Evolutionary conservation across 352 stramenopile species (phyloP), one percentile per base, ranked within the genome.

Genomic region (Pythium sukuiense): DNA sequence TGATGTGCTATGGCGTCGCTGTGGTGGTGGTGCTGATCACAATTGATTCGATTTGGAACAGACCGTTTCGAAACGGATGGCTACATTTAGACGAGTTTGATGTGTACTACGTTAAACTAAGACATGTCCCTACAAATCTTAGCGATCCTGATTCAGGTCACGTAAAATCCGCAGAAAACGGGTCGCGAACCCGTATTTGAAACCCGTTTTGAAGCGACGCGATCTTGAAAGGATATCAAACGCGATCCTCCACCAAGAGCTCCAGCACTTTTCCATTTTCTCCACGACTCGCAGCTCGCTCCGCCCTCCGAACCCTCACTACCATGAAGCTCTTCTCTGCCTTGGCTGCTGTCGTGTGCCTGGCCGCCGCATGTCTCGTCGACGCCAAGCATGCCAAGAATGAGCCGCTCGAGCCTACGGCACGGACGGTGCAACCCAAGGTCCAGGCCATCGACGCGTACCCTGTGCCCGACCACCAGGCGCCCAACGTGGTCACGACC

Each of bases 181-280:
- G 24, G 13, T 14, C 54, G 0, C 7, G 26, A 37, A 69, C 56
- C 56, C 56, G 56, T 18, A 0, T 18, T 14, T 16, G 37, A 43
- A 18, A 67, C 65, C 65, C 59, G 55, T 20, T 26, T 4, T 30
- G 65, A 72, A 72, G 65, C 29, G 65, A 65, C 65, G 67, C 67
- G 67, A 73, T 74, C 61, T 67, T 74, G 43, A 57, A 55, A 69
- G 57, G 67, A 53, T 66, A 46, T 63, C 52, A 59, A 54, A 39
- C 39, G 7, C n/a, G 13, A 62, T 39, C 26, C 20, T 35, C 18
- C 29, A 20, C n/a, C n/a, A n/a, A n/a, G 50, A 24, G 11, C 24
- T 13, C 2, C 45, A 39, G 50, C 55, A 27, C 12, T 61, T 62
- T 62, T 71, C 64, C 55, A 52, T 32, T 52, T 55, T 41, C 33